phyloP scores from a whole-genome alignment of 1,284 basidiomycete species.

The Butyriboletus appendiculatus region DNA sequence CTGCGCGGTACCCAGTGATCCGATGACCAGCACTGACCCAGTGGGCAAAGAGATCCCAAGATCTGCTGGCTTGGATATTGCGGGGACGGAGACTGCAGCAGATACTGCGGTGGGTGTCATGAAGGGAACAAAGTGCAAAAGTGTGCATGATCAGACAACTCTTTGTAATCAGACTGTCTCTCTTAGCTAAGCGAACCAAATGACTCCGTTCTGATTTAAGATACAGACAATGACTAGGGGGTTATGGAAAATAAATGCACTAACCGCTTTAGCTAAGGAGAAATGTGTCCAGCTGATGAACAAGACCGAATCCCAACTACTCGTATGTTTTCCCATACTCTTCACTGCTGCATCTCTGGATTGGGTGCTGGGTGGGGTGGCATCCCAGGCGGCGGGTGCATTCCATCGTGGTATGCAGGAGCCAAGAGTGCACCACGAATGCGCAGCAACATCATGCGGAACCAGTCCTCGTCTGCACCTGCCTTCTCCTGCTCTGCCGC shows the following conservation, averaged over 20 bases:
- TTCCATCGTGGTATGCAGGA: slow-evolving; percentile 56
- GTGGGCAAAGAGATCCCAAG: slow-evolving; percentile 25
- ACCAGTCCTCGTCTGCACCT: slow-evolving; percentile 78
- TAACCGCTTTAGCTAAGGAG: slow-evolving; percentile 2
- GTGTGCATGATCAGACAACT: background rate
- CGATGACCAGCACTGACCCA: slow-evolving; percentile 62
- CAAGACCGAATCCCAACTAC: slow-evolving; percentile 1
- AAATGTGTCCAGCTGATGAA: slow-evolving; percentile 11
- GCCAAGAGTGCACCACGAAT: slow-evolving; percentile 70
- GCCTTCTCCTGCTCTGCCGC: slow-evolving; percentile 79
- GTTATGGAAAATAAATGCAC: slow-evolving; percentile 5
- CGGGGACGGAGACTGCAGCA: slow-evolving; percentile 36
- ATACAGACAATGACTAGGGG: slow-evolving; percentile 6
- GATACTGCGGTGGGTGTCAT: slow-evolving; percentile 62
- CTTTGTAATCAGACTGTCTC: slow-evolving; percentile 21
- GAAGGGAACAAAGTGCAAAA: background rate
- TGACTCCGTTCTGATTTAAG: background rate
- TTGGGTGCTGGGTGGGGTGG: slow-evolving; percentile 38
- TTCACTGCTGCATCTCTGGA: slow-evolving; percentile 33
- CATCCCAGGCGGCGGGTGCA: slow-evolving; percentile 56
- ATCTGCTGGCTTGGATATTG: slow-evolving; percentile 13
- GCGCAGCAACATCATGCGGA: slow-evolving; percentile 75
- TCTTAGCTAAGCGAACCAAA: slow-evolving; percentile 28
- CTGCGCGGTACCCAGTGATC: slow-evolving; percentile 71
- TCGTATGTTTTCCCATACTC: background rate